A percentile compares a stretch with the other conserved stretches of the same genome.
Conservation (phyloP, 768 basidiomycete genomes). For the Termitomyces sp. region DNA sequence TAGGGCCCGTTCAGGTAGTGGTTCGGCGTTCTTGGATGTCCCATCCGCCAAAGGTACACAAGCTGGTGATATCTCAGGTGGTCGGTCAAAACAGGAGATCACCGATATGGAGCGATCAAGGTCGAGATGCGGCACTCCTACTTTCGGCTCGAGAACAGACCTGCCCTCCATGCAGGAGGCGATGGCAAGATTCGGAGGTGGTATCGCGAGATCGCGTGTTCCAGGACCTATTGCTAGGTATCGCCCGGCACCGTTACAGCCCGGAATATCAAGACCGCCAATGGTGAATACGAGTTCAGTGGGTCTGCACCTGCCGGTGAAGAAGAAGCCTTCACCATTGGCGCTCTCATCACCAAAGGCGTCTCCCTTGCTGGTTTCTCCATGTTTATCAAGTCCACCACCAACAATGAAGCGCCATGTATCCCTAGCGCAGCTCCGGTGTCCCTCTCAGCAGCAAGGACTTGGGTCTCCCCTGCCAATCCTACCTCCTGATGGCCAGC, state of each 20-base stretch:
- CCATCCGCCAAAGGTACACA: neutral
- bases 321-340: slow-evolving; percentile 31
- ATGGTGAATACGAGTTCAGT: slow-evolving; percentile 12
- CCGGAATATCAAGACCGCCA: slow-evolving; percentile 18
- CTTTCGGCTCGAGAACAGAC: slow-evolving; percentile 50
- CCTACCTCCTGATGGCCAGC: slow-evolving; percentile 10
- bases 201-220: slow-evolving; percentile 9
- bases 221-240: slow-evolving; percentile 3
- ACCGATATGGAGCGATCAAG: slow-evolving; percentile 37
- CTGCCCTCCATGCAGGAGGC: slow-evolving; percentile 42
- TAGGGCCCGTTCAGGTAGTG: slow-evolving; percentile 17
- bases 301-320: slow-evolving; percentile 1
- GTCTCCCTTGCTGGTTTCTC: slow-evolving; percentile 8
- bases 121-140: slow-evolving; percentile 56
- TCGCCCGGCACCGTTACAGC: slow-evolving; percentile 1
- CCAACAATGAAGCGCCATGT: slow-evolving; percentile 16
- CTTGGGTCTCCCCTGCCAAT: slow-evolving; percentile 10
- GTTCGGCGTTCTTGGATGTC: slow-evolving; percentile 20
- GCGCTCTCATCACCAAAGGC: slow-evolving; percentile 17
- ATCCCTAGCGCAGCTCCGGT: slow-evolving; percentile 18
- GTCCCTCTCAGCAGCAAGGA: slow-evolving; percentile 11
- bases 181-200: slow-evolving; percentile 32
- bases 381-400: slow-evolving; percentile 10
- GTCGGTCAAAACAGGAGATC: slow-evolving; percentile 17
- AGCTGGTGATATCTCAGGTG: slow-evolving; percentile 1